Evolutionary conservation across 257 asterid species (phyloP).

Genomic region (Datura wrightii): DNA sequence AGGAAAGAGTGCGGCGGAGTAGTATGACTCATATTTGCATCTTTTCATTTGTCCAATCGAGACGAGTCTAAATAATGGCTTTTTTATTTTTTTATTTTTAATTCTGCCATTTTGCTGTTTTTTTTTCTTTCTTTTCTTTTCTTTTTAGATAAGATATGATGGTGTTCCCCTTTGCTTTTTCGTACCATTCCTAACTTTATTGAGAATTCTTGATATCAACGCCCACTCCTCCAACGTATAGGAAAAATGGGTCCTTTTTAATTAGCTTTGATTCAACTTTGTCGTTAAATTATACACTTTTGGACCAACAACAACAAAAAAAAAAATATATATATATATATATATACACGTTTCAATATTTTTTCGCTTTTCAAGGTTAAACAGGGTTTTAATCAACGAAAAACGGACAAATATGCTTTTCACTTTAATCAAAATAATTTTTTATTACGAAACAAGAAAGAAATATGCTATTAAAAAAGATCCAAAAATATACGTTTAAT

Average conservation of each 20-base stretch:
- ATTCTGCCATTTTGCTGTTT: not conserved
- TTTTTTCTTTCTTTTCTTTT: not conserved
- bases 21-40: not conserved
- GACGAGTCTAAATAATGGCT: not conserved
- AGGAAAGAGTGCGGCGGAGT: not conserved
- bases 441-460: not conserved
- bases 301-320: not conserved
- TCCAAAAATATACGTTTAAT: not conserved
- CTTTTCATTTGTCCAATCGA: not conserved
- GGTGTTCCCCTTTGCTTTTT: not conserved
- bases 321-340: too few species aligned
- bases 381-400: not conserved
- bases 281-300: not conserved
- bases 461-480: not conserved
- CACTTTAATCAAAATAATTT: not conserved
- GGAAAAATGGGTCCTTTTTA: not conserved
- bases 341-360: not conserved
- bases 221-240: not conserved
- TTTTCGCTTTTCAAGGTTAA: too few species aligned
- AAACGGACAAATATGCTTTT: too few species aligned
- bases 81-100: not conserved
- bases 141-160: not conserved
- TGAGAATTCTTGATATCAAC: slow-evolving; percentile 3
- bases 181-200: slow-evolving; percentile 1
- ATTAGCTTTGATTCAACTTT: slow-evolving; percentile 1